Conservation (phyloP, 2,329 filamentous ascomycete genomes). For the Onygenales sp. region DNA sequence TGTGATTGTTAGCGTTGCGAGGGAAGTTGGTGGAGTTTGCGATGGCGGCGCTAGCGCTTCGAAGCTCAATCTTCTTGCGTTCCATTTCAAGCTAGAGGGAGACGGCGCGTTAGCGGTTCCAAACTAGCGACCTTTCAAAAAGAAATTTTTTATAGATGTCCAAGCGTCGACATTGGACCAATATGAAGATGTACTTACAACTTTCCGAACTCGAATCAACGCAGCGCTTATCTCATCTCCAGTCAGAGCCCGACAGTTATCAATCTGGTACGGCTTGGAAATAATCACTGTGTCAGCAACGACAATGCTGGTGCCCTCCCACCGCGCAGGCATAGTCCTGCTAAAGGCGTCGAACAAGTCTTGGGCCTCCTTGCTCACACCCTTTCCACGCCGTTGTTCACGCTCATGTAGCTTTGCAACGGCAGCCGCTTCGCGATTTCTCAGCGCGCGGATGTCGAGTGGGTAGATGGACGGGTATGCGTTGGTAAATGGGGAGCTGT, state of each 20-base stretch:
- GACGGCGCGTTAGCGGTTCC: background rate
- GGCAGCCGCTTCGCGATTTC: constrained; percentile 46
- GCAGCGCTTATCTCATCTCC: constrained; percentile 28
- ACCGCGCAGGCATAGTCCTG: constrained; percentile 51
- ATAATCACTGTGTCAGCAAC: constrained; percentile 53
- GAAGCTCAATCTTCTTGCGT: constrained; percentile 37
- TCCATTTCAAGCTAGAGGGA: constrained; percentile 37
- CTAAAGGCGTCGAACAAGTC: constrained; percentile 54
- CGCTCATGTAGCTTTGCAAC: constrained; percentile 48
- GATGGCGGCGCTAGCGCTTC: constrained; percentile 28
- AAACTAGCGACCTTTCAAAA: background rate
- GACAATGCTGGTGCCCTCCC: constrained; percentile 50
- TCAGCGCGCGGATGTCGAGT: constrained; percentile 46
- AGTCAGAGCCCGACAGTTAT: constrained; percentile 40
- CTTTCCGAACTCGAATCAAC: constrained; percentile 37
- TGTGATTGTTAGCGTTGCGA: background rate
- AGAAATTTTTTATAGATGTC: background rate
- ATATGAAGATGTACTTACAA: constrained; percentile 28
- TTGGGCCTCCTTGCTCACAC: constrained; percentile 52
- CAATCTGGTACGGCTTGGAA: constrained; percentile 46
- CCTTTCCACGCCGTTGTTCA: constrained; percentile 50
- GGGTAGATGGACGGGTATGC: constrained; percentile 32
- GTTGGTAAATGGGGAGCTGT: constrained; percentile 38
- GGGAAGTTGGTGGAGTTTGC: constrained; percentile 2
- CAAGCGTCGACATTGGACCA: background rate